Evolutionary conservation across 352 stramenopile genomes (phyloP), one percentile per base, ranked within the genome.

Genomic region (Phytophthora nicotianae): DNA sequence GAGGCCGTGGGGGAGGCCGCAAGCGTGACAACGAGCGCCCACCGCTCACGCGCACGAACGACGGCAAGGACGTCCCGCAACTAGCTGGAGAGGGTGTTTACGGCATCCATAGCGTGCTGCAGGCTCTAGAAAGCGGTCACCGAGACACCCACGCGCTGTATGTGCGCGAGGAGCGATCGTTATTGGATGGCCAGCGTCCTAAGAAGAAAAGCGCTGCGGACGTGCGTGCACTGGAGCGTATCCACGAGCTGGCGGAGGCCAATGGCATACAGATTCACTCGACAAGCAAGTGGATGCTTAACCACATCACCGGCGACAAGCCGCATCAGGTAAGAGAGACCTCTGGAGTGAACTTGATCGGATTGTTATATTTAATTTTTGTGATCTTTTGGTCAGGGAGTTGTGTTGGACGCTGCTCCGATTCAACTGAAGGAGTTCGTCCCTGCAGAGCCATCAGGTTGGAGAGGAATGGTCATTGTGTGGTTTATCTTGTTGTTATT

Each of bases 201-300:
- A 53, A 66, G 50, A 81, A 81, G 62, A 77, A 79, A 46, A 80
- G 32, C 11, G 53, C 66, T 17, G 59, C 58, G 3, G 74, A 87
- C 16, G 29, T 67, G 2, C 62, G 57, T 20, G 62, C 68, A 14
- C 32, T 90, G 8, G 66, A 81, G 38, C 69, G 75, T 23, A 89
- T 89, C 67, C 68, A 82, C 32, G 59, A 70, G 38, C 54, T 90
- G 4, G 79, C 81, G 1, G 33, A 37, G 8, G 48, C 63, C 0
- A 60, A 65, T n/a, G 61, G 57, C 1, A 48, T 90, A 37, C 27
- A 71, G 10, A 23, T 70, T 5, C 29, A 63, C 5, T 11, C 55
- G 11, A 59, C 41, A 13, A 92, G 79, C 72, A 94, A 94, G 68
- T 92, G 83, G 83, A 90, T 87, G 79, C 63, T 94, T 13, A 94